Evolutionary conservation across 805 yeast species (phyloP).

Genomic region (Yarrowia sp.): DNA sequence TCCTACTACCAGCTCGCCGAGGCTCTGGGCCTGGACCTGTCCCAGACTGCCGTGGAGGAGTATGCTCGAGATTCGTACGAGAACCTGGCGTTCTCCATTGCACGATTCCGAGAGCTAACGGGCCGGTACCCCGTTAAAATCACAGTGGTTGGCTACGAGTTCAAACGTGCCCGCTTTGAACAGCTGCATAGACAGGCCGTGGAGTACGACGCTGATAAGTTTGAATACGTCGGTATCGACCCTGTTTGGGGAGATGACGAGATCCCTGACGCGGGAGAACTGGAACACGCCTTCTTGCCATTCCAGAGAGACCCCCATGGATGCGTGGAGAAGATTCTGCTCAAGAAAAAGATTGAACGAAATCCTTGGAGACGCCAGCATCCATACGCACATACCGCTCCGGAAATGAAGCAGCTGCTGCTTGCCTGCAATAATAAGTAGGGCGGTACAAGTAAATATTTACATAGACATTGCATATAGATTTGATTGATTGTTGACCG

Average conservation of each 20-base stretch:
- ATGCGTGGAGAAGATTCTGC: slow-evolving; percentile 4
- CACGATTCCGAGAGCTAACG: slow-evolving; percentile 53
- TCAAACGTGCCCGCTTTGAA: slow-evolving; percentile 66
- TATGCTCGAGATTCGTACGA: slow-evolving; percentile 36
- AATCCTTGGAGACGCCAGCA: slow-evolving; percentile 34
- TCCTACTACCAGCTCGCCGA: slow-evolving; percentile 22
- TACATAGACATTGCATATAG: slow-evolving; percentile 18
- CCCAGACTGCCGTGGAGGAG: slow-evolving; percentile 23
- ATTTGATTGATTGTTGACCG: not conserved
- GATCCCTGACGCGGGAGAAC: slow-evolving; percentile 12
- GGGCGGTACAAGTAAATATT: no score
- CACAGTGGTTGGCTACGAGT: slow-evolving; percentile 75
- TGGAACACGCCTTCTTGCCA: slow-evolving; percentile 23
- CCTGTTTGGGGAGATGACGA: slow-evolving; percentile 32
- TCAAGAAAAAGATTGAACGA: slow-evolving; percentile 4
- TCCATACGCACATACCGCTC: slow-evolving; percentile 24
- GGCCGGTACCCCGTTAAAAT: slow-evolving; percentile 59
- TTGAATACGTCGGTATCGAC: slow-evolving; percentile 34
- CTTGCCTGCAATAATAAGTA: not conserved
- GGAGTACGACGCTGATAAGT: slow-evolving; percentile 6
- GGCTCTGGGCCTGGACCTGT: slow-evolving; percentile 4
- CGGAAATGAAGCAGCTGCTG: slow-evolving; percentile 6
- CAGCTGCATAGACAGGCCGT: slow-evolving; percentile 42
- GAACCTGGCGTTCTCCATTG: slow-evolving; percentile 33
- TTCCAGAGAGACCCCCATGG: slow-evolving; percentile 33